Conservation (phyloP, 768 basidiomycete genomes). For the Mrakia gelida region DNA sequence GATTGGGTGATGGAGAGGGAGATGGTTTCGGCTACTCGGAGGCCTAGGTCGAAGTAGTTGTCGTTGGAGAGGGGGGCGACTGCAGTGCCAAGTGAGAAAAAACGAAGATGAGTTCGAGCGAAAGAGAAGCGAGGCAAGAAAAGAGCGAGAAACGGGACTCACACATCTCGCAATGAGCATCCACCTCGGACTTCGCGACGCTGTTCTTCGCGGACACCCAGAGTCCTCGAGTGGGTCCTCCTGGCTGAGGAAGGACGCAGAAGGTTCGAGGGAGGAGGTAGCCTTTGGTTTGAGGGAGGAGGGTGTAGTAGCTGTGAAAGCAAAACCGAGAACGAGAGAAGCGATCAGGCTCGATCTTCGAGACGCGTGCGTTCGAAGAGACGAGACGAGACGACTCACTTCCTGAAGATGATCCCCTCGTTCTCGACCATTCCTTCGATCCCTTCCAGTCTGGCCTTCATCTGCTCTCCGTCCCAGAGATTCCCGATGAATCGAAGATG, state of each 20-base stretch:
- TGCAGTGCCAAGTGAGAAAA: background rate
- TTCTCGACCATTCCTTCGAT: constrained; percentile 60
- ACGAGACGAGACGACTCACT: constrained; percentile 51
- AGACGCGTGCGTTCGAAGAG: too few species aligned
- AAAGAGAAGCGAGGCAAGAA: background rate
- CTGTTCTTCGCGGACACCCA: constrained; percentile 66
- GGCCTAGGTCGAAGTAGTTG: constrained; percentile 33
- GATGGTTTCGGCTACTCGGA: constrained; percentile 28
- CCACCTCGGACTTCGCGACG: constrained; percentile 67
- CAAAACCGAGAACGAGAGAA: too few species aligned
- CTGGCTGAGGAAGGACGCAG: constrained; percentile 61
- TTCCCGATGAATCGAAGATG: constrained; percentile 85
- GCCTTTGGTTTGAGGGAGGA: constrained; percentile 66
- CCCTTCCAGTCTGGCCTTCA: constrained; percentile 60
- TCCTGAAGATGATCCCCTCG: constrained; percentile 65
- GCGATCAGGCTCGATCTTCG: too few species aligned
- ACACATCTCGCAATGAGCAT: constrained; percentile 83
- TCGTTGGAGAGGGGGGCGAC: constrained; percentile 31
- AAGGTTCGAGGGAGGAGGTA: constrained; percentile 64
- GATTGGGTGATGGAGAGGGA: constrained; percentile 27
- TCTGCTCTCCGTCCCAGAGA: constrained; percentile 70
- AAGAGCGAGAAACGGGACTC: background rate
- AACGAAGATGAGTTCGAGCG: too few species aligned
- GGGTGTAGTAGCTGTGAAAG: constrained; percentile 67
- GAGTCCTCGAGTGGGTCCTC: constrained; percentile 48